Conservation (phyloP, 306 rosid genomes). For the Bauhinia variegata region DNA sequence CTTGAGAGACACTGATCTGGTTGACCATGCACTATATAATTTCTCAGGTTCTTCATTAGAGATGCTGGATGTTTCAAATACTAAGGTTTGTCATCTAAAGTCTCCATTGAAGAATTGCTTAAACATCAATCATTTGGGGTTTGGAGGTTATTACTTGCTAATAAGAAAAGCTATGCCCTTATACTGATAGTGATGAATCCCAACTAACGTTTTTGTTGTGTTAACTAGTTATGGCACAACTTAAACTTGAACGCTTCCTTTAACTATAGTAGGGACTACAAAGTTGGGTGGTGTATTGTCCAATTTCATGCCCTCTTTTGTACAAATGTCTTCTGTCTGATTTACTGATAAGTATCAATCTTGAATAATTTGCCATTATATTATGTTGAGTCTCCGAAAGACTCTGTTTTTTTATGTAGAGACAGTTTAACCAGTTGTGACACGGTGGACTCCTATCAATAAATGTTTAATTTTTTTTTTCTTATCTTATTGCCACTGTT, state of each 20-base stretch:
- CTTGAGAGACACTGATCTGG: slow-evolving; percentile 63
- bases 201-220: slow-evolving; percentile 21
- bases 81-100: slow-evolving; percentile 59
- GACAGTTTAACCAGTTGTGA: slow-evolving; percentile 25
- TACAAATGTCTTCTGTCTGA: slow-evolving; percentile 22
- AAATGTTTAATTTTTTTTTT: slow-evolving; percentile 1
- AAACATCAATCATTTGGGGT: not conserved
- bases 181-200: slow-evolving; percentile 8
- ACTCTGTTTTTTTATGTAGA: slow-evolving; percentile 25
- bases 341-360: slow-evolving; percentile 6
- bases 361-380: slow-evolving; percentile 11
- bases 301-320: slow-evolving; percentile 23
- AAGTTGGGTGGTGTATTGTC: not conserved
- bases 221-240: slow-evolving; percentile 18
- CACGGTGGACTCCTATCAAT: not conserved
- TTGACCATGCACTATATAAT: slow-evolving; percentile 61
- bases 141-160: slow-evolving; percentile 14
- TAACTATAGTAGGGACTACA: not conserved
- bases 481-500: slow-evolving; percentile 13
- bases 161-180: slow-evolving; percentile 6
- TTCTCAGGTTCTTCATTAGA: slow-evolving; percentile 73
- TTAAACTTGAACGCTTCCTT: slow-evolving; percentile 31
- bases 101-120: not conserved
- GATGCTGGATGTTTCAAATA: slow-evolving; percentile 78
- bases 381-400: not conserved